A percentile compares a stretch with the other conserved stretches of the same genome.
Evolutionary conservation across 768 basidiomycete genomes (phyloP).

Genomic region (Hygrophorus pudorinus): DNA sequence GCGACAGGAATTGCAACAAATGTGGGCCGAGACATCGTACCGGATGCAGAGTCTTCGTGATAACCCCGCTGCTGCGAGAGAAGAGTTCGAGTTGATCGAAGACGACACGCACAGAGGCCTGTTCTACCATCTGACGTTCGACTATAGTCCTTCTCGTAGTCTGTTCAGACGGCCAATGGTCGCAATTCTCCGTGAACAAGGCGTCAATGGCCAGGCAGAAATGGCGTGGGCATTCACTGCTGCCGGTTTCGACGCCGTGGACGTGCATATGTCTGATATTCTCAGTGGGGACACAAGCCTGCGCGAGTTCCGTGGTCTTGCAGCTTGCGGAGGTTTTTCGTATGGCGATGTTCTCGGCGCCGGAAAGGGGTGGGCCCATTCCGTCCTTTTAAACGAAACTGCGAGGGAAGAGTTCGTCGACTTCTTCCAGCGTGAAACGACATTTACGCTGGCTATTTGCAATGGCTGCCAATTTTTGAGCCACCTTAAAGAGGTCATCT

Average conservation of each 20-base stretch:
- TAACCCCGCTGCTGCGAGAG: conserved; percentile 59
- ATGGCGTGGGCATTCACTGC: conserved; percentile 97
- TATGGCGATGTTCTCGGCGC: conserved; percentile 98
- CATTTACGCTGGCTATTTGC: conserved; percentile 91
- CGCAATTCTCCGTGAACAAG: conserved; percentile 94
- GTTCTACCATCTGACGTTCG: conserved; percentile 66
- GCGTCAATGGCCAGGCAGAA: conserved; percentile 95
- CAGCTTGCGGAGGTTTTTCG: conserved; percentile 97
- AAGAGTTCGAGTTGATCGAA: conserved; percentile 76
- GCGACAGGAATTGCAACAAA: conserved; percentile 63
- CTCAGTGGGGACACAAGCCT: conserved; percentile 61
- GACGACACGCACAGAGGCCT: conserved; percentile 51
- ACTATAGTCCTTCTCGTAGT: conserved; percentile 23
- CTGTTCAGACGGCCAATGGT: conserved; percentile 66
- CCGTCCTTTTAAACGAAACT: conserved; percentile 72
- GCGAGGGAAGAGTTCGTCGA: conserved; percentile 68
- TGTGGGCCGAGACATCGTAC: conserved; percentile 94
- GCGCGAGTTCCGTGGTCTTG: conserved; percentile 71
- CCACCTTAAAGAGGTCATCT: conserved; percentile 79
- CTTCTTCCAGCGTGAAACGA: conserved; percentile 77
- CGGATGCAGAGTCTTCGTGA: conserved; percentile 87
- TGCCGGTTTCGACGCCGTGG: conserved; percentile 90
- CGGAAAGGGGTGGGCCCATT: conserved; percentile 96
- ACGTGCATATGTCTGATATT: conserved; percentile 98
- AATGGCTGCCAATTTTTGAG: conserved; percentile 98